These are phyloP conservation scores for Stereum hirsutum DNA, from an alignment of 1,284 basidiomycete genomes.

Conservation along the genomic window DNA sequence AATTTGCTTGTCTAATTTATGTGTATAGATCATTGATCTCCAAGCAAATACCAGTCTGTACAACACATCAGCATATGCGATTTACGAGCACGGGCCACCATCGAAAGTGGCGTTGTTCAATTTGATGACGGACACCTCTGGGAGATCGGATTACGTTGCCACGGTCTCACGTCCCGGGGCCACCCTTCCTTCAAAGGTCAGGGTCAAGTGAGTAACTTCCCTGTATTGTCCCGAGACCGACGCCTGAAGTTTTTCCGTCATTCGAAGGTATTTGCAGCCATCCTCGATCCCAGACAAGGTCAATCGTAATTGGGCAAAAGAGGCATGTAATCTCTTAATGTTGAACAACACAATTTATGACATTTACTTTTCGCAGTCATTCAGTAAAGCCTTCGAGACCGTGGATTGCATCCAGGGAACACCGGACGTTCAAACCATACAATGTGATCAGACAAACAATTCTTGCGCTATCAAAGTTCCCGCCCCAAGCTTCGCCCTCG, in stretches of 20 bases:
- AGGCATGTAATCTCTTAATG: slow-evolving; percentile 24
- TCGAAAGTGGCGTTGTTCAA: slow-evolving; percentile 61
- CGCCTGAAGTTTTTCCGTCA: no score
- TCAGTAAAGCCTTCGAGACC: slow-evolving; percentile 52
- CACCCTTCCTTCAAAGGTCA: slow-evolving; percentile 34
- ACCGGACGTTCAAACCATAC: slow-evolving; percentile 39
- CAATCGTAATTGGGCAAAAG: slow-evolving; percentile 68
- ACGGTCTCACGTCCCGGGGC: slow-evolving; percentile 26
- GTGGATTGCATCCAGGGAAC: slow-evolving; percentile 53
- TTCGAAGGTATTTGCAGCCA: no score
- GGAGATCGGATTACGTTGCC: slow-evolving; percentile 40
- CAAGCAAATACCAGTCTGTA: slow-evolving; percentile 35
- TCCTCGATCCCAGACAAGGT: slow-evolving; percentile 48
- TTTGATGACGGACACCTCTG: slow-evolving; percentile 46
- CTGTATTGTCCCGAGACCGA: no score
- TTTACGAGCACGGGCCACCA: slow-evolving; percentile 56
- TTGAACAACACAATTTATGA: no score
- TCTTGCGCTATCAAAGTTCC: slow-evolving; percentile 53
- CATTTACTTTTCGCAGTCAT: slow-evolving; percentile 44
- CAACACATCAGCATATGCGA: slow-evolving; percentile 64
- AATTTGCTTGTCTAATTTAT: no score
- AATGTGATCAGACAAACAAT: slow-evolving; percentile 39
- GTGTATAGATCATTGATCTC: slow-evolving; percentile 61
- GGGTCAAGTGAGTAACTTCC: slow-evolving; percentile 50
- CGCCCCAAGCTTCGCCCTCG: slow-evolving; percentile 66